A percentile compares a stretch with the other conserved stretches of the same genome.
Evolutionary conservation across 345 rosid genomes (phyloP).

Genomic region (Boechera divaricarpa): DNA sequence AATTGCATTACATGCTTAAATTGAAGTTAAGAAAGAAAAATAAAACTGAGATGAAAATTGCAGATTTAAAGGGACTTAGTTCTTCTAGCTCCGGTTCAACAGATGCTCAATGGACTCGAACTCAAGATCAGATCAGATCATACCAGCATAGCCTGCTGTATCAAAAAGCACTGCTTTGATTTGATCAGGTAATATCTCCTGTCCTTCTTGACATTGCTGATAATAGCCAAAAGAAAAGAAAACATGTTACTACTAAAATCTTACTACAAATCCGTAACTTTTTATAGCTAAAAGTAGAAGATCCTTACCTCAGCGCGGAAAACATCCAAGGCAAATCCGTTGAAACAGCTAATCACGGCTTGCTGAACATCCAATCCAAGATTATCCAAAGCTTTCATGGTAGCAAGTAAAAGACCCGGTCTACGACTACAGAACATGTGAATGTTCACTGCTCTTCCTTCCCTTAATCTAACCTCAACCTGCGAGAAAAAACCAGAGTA

Average conservation of each 20-base stretch:
- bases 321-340: conserved; percentile 91
- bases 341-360: conserved; percentile 96
- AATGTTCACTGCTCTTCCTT: conserved; percentile 97
- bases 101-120: conserved; percentile 22
- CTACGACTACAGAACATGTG: conserved; percentile 97
- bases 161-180: conserved; percentile 92
- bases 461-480: conserved; percentile 95
- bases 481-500: conserved; percentile 24
- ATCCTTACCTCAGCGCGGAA: conserved; percentile 86
- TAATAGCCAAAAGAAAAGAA: neutral
- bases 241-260: neutral
- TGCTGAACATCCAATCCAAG: conserved; percentile 95
- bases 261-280: neutral
- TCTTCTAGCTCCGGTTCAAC: conserved; percentile 31
- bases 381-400: conserved; percentile 91
- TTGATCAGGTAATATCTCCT: conserved; percentile 82
- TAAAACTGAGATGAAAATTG: conserved; percentile 31
- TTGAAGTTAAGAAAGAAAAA: conserved; percentile 2
- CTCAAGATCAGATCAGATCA: conserved; percentile 31
- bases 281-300: neutral
- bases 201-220: conserved; percentile 95
- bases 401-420: conserved; percentile 88
- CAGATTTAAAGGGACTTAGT: conserved; percentile 17
- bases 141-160: conserved; percentile 75
- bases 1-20: conserved; percentile 35